Percentiles rank a stretch among this genome's conserved stretches.
Evolutionary conservation across 2,329 filamentous ascomycete species (phyloP).

Genomic region (Juglanconis sp.): DNA sequence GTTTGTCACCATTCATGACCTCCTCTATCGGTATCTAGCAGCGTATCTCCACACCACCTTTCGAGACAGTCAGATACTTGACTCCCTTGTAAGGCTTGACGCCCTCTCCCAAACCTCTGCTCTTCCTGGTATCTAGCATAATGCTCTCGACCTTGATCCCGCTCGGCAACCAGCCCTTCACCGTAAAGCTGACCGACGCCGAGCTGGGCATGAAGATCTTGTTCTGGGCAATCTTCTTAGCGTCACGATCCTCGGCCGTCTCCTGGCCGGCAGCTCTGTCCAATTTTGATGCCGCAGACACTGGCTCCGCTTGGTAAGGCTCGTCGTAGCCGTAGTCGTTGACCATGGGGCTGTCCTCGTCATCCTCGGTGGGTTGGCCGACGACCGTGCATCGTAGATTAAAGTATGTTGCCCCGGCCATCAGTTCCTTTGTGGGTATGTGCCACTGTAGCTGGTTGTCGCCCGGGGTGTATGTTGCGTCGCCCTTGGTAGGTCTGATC

Average conservation of each 20-base stretch:
- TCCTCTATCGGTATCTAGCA: slow-evolving; percentile 37
- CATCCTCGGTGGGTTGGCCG: slow-evolving; percentile 52
- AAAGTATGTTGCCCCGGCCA: slow-evolving; percentile 63
- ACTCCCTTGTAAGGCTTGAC: slow-evolving; percentile 97
- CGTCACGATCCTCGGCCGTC: slow-evolving; percentile 44
- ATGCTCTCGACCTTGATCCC: slow-evolving; percentile 68
- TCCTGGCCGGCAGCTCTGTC: slow-evolving; percentile 29
- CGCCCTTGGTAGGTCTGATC: slow-evolving; percentile 75
- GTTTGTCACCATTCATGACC: background rate
- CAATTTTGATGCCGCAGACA: slow-evolving; percentile 32
- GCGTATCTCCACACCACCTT: slow-evolving; percentile 61
- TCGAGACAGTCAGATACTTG: slow-evolving; percentile 84
- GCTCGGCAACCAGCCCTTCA: slow-evolving; percentile 67
- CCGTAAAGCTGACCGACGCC: slow-evolving; percentile 67
- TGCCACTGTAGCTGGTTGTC: slow-evolving; percentile 78
- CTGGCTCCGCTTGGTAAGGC: slow-evolving; percentile 49
- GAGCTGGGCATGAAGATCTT: slow-evolving; percentile 78
- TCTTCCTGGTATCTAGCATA: slow-evolving; percentile 70
- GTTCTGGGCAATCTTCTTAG: slow-evolving; percentile 62
- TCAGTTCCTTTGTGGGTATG: slow-evolving; percentile 73
- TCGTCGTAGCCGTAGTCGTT: slow-evolving; percentile 52
- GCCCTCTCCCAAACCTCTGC: slow-evolving; percentile 78
- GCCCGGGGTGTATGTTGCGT: slow-evolving; percentile 75
- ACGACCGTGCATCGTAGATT: slow-evolving; percentile 77
- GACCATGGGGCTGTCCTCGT: slow-evolving; percentile 46